Conservation (phyloP, 2,329 filamentous ascomycete species). For the Cryphonectria carpinicola region DNA sequence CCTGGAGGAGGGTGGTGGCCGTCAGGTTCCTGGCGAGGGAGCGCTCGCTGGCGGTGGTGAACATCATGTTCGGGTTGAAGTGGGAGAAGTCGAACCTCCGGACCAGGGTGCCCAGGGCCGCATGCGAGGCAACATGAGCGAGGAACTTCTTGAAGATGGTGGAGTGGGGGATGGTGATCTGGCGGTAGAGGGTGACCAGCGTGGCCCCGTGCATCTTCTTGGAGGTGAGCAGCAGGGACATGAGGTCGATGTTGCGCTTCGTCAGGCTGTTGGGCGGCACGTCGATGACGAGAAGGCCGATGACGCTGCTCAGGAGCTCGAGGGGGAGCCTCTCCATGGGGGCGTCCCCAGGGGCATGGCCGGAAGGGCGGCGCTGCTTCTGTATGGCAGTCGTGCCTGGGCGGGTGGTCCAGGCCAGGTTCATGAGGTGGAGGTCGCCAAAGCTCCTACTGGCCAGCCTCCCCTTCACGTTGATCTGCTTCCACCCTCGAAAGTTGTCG, state of each 20-base stretch:
- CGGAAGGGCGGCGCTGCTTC: conserved; percentile 30
- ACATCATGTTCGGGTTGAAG: conserved; percentile 79
- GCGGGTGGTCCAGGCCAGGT: conserved; percentile 57
- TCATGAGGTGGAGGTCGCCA: conserved; percentile 60
- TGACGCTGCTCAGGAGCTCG: conserved; percentile 74
- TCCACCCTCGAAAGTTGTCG: conserved; percentile 65
- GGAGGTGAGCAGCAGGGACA: conserved; percentile 78
- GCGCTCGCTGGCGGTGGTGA: conserved; percentile 75
- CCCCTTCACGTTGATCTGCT: conserved; percentile 62
- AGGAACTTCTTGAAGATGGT: conserved; percentile 83
- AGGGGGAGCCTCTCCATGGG: conserved; percentile 69
- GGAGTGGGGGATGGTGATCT: conserved; percentile 83
- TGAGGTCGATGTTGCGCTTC: conserved; percentile 76
- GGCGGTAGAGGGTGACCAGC: conserved; percentile 73
- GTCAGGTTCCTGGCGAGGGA: conserved; percentile 77
- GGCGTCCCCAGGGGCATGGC: conserved; percentile 49
- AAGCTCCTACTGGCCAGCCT: conserved; percentile 64
- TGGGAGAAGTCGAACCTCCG: conserved; percentile 83
- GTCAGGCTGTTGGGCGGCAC: conserved; percentile 75
- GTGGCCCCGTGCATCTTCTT: conserved; percentile 73
- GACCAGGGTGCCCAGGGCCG: conserved; percentile 73
- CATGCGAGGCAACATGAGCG: conserved; percentile 67
- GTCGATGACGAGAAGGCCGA: conserved; percentile 74
- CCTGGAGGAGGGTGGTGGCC: conserved; percentile 71
- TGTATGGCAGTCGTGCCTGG: conserved; percentile 9